Evolutionary conservation across 345 rosid genomes (phyloP), one percentile per base, ranked within the genome.

Genomic region (Ceriops zippeliana): DNA sequence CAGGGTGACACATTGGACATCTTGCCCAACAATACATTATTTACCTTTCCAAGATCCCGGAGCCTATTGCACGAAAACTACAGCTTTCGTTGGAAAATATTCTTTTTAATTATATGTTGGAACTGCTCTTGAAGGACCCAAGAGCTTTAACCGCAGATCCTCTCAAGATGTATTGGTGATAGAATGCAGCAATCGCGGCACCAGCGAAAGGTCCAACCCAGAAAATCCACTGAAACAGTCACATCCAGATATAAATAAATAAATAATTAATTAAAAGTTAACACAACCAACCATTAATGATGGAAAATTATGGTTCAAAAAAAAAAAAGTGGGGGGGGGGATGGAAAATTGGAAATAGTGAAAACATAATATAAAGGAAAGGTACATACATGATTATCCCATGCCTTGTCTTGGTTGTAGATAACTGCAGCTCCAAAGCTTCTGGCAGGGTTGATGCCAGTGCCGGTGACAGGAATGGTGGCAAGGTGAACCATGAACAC

Each of bases 171-270:
- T 62, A 77, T 38, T 82, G 83, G 73, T 79, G 77, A 66, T 79
- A 79, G 21, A 74, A 51, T 0, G 86, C 83, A 32, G 83, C 86
- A 17, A 79, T 67, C 5, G 79, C 79, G 1, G 83, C 83, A 8
- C 86, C 86, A 10, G 79, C 63, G 79, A 82, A 79, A 4, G 86
- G 86, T 16, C 86, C 86, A 8, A 63, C 86, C 86, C 86, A 82
- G 75, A 82, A 82, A 21, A 82, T 79, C 83, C 86, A 82, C 86
- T 82, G 83, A 4, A 15, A 54, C 27, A 7, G 58, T 42, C 49
- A 42, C 49, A 42, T 2, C 49, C 49, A 42, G 49, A 13, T 4
- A 54, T 22, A 53, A 8, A 21, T 22, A 31, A 31, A 5, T 4
- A 31, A 31, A 0, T 31, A 31, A 31, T 22, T 20, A 21, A 9